These are phyloP conservation scores for Blastocrithidia nonstop DNA, from an alignment of 208 protist species.

Conservation along the genomic window DNA sequence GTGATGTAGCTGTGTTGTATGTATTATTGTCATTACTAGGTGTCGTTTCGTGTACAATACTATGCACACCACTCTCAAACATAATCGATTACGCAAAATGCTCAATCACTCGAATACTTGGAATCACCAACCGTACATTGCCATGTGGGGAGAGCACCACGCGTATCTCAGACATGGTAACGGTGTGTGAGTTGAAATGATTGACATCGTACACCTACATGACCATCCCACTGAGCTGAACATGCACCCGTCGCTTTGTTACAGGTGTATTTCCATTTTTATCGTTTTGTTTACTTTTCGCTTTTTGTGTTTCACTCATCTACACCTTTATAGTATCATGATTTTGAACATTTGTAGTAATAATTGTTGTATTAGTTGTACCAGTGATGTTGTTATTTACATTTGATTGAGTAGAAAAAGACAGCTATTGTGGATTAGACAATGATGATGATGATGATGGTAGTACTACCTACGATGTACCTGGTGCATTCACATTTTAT, in stretches of 20 bases:
- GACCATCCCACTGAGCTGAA: slow-evolving; percentile 27
- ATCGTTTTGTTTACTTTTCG: too few relatives aligned
- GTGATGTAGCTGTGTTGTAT: too few relatives aligned
- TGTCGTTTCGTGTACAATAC: background rate
- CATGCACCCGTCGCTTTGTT: slow-evolving; percentile 14
- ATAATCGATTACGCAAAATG: slow-evolving; percentile 38
- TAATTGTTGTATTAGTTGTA: background rate
- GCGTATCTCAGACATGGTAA: slow-evolving; percentile 17
- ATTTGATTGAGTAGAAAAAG: too few relatives aligned
- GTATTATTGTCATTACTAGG: too few relatives aligned
- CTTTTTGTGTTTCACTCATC: too few relatives aligned
- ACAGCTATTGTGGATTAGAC: too few relatives aligned
- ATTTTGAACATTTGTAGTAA: background rate
- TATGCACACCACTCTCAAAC: slow-evolving; percentile 12
- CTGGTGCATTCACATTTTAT: too few relatives aligned
- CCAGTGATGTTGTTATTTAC: background rate
- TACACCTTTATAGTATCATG: background rate
- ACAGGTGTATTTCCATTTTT: too few relatives aligned
- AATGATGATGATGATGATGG: too few relatives aligned
- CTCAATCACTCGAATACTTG: slow-evolving; percentile 30
- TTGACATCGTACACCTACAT: slow-evolving; percentile 43
- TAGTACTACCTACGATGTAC: too few relatives aligned
- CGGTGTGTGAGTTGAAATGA: slow-evolving; percentile 47
- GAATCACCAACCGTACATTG: slow-evolving; percentile 19
- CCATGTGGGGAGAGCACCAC: slow-evolving; percentile 15